Conservation (phyloP, 2,329 filamentous ascomycete species). For the Cladosporium cucumerinum region DNA sequence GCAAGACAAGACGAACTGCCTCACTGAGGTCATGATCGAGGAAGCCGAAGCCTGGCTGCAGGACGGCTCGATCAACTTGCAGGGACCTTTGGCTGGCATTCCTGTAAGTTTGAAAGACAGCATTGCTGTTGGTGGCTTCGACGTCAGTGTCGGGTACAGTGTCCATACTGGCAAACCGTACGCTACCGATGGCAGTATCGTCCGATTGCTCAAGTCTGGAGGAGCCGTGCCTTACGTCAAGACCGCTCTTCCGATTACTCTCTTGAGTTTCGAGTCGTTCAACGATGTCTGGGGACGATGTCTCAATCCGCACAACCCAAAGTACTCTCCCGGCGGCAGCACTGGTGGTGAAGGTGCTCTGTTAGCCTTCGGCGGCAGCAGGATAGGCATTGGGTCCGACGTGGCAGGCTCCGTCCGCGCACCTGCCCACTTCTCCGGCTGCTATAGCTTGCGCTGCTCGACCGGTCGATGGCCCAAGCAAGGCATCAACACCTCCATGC, state of each 20-base stretch:
- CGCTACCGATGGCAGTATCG: conserved; percentile 66
- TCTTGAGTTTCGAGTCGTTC: conserved; percentile 80
- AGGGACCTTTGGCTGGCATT: conserved; percentile 81
- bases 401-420: conserved; percentile 84
- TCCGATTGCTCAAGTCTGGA: conserved; percentile 77
- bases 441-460: conserved; percentile 82
- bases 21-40: conserved; percentile 80
- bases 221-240: conserved; percentile 89
- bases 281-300: conserved; percentile 71
- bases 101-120: conserved; percentile 78
- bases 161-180: conserved; percentile 65
- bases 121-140: conserved; percentile 77
- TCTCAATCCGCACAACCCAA: conserved; percentile 16
- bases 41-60: conserved; percentile 71
- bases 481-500: conserved; percentile 82
- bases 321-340: conserved; percentile 77
- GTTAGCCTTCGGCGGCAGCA: conserved; percentile 73
- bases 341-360: conserved; percentile 82
- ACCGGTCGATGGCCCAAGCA: conserved; percentile 87
- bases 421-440: conserved; percentile 85
- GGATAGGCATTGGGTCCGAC: conserved; percentile 87
- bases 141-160: conserved; percentile 78
- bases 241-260: conserved; percentile 82
- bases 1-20: conserved; percentile 81
- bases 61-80: conserved; percentile 61